Percentiles rank a stretch among this genome's conserved stretches.
Conservation (phyloP, 345 rosid species). For the Rhizophora mangle region DNA sequence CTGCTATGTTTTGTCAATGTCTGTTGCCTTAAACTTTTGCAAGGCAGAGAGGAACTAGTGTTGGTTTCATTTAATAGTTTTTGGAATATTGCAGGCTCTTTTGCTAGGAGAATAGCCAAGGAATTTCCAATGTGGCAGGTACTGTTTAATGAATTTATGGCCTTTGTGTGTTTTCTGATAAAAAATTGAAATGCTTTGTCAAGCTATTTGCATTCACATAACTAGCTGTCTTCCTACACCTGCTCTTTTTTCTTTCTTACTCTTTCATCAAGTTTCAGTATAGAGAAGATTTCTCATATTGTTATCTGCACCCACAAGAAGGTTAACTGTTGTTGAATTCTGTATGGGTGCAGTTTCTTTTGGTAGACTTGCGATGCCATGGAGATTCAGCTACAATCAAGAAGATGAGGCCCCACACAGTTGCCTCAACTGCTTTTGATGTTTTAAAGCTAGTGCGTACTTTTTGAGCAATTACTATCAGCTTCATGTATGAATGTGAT, state of each 20-base stretch:
- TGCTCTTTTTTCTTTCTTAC: no score
- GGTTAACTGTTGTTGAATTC: background rate
- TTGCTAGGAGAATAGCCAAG: slow-evolving; percentile 74
- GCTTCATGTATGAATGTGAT: slow-evolving; percentile 10
- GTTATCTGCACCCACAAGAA: background rate
- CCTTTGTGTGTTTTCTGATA: background rate
- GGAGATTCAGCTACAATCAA: slow-evolving; percentile 81
- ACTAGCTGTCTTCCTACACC: no score
- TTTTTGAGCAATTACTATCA: background rate
- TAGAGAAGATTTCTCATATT: background rate
- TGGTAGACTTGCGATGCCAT: slow-evolving; percentile 90
- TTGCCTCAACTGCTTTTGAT: slow-evolving; percentile 81
- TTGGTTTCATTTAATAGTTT: background rate
- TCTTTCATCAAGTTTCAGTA: no score
- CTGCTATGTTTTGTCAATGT: no score
- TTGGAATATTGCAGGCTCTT: slow-evolving; percentile 53
- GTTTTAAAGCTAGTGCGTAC: slow-evolving; percentile 72
- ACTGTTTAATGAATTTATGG: slow-evolving; percentile 5
- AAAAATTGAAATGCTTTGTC: no score
- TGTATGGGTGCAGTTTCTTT: slow-evolving; percentile 59
- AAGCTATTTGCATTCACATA: no score
- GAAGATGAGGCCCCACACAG: slow-evolving; percentile 71
- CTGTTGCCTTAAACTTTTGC: no score
- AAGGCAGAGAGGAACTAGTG: no score
- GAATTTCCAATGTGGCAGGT: slow-evolving; percentile 98